A percentile compares a stretch with the other conserved stretches of the same genome.
Evolutionary conservation across 345 rosid genomes (phyloP).

Genomic region (Firmiana major): DNA sequence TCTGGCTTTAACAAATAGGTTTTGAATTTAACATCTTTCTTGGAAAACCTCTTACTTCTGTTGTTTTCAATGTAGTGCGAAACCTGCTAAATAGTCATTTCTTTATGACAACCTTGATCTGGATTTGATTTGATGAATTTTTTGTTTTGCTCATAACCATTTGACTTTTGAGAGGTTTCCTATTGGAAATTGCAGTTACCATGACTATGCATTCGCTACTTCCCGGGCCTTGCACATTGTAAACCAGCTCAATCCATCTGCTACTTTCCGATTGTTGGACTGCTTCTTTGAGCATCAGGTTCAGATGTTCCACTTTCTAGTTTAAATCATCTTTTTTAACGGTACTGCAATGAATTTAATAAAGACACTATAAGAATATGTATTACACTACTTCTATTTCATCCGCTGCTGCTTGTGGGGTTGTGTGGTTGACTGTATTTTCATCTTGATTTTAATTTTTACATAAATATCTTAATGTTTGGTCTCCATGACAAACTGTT

Average conservation of each 20-base stretch:
- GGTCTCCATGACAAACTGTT: background rate
- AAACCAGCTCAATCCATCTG: slow-evolving; percentile 41
- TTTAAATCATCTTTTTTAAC: background rate
- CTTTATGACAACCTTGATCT: background rate
- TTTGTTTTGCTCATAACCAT: background rate
- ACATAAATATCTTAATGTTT: background rate
- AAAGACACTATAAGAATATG: background rate
- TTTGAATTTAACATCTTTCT: background rate
- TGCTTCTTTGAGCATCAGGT: slow-evolving; percentile 78
- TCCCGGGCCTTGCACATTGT: slow-evolving; percentile 83
- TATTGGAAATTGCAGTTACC: slow-evolving; percentile 53
- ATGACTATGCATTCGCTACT: slow-evolving; percentile 73
- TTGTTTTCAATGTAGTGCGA: background rate
- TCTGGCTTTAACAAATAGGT: background rate
- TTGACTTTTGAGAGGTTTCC: background rate
- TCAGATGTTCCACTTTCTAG: slow-evolving; percentile 7
- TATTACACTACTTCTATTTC: background rate
- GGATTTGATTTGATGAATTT: slow-evolving; percentile 5
- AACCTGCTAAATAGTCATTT: background rate
- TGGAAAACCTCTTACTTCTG: slow-evolving; percentile 1
- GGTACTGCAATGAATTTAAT: background rate
- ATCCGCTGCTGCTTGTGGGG: background rate
- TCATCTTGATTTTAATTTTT: background rate
- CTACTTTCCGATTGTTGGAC: slow-evolving; percentile 64
- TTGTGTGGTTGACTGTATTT: background rate